phyloP scores from a whole-genome alignment of 2,329 filamentous ascomycete genomes.

The Parafenestella ontariensis region DNA sequence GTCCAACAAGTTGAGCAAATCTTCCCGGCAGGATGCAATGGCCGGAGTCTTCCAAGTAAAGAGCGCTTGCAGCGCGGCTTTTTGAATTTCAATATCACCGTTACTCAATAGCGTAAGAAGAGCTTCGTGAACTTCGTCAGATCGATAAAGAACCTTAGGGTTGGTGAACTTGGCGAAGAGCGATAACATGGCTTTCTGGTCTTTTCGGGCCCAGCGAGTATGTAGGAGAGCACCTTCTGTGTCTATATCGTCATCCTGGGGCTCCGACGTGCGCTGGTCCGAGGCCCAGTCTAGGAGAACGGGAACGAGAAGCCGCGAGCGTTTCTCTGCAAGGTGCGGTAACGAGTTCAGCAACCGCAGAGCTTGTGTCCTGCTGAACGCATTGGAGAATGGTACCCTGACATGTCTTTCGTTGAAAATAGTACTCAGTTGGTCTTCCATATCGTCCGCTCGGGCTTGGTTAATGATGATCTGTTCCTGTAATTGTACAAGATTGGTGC shows the following conservation, averaged over 20 bases:
- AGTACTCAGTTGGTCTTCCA: constrained; percentile 63
- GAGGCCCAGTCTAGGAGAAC: constrained; percentile 80
- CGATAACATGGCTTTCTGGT: constrained; percentile 82
- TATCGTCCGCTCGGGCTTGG: constrained; percentile 22
- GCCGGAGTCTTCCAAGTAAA: constrained; percentile 86
- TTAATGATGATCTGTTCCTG: constrained; percentile 26
- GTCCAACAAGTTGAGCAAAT: constrained; percentile 84
- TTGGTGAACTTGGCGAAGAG: constrained; percentile 88
- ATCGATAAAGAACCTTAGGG: constrained; percentile 80
- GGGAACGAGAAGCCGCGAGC: constrained; percentile 83
- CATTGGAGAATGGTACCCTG: constrained; percentile 58
- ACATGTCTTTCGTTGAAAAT: constrained; percentile 71
- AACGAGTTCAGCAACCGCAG: constrained; percentile 77
- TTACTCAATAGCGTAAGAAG: constrained; percentile 80
- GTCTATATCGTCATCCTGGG: neutral
- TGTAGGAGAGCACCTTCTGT: constrained; percentile 14
- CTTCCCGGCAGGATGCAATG: constrained; percentile 81
- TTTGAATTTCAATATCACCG: constrained; percentile 90
- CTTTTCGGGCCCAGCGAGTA: constrained; percentile 71
- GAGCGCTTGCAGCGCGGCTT: constrained; percentile 80
- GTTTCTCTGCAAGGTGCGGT: constrained; percentile 81
- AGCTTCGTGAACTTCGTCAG: constrained; percentile 76
- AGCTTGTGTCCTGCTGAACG: constrained; percentile 75
- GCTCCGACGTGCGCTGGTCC: constrained; percentile 19
- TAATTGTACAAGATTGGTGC: constrained; percentile 72